phyloP scores from a whole-genome alignment of 1,284 basidiomycete species.

The Cystobasidium pallidum region DNA sequence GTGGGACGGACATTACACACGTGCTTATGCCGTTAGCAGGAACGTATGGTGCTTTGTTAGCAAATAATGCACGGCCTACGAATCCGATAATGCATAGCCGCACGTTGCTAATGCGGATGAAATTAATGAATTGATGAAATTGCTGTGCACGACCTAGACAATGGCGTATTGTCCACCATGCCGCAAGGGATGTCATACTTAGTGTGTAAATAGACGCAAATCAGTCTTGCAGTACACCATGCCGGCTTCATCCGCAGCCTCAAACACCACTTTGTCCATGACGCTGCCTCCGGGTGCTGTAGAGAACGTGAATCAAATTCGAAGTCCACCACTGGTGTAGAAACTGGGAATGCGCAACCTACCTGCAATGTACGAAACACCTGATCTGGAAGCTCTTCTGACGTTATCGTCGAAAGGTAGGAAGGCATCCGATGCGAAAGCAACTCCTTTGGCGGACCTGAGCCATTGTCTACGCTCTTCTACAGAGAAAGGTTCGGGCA shows the following conservation, averaged over 20 bases:
- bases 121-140: too few species aligned
- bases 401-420: conserved; percentile 98
- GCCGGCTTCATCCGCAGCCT: conserved; percentile 85
- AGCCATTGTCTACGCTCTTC: conserved; percentile 77
- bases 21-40: too few species aligned
- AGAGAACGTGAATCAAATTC: neutral
- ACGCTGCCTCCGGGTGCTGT: conserved; percentile 88
- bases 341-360: neutral
- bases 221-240: conserved; percentile 87
- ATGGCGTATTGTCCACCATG: too few species aligned
- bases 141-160: too few species aligned
- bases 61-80: too few species aligned
- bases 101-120: too few species aligned
- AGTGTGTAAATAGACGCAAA: conserved; percentile 80
- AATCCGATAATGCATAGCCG: too few species aligned
- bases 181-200: neutral
- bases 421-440: conserved; percentile 95
- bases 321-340: too few species aligned
- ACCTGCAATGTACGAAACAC: conserved; percentile 81
- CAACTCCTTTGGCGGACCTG: conserved; percentile 74
- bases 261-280: conserved; percentile 94
- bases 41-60: too few species aligned
- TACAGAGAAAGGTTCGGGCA: conserved; percentile 69
- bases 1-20: too few species aligned
- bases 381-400: conserved; percentile 85